Base-by-base conservation (phyloP, 2,329 filamentous ascomycete genomes). In the Cytospora mali region DNA sequence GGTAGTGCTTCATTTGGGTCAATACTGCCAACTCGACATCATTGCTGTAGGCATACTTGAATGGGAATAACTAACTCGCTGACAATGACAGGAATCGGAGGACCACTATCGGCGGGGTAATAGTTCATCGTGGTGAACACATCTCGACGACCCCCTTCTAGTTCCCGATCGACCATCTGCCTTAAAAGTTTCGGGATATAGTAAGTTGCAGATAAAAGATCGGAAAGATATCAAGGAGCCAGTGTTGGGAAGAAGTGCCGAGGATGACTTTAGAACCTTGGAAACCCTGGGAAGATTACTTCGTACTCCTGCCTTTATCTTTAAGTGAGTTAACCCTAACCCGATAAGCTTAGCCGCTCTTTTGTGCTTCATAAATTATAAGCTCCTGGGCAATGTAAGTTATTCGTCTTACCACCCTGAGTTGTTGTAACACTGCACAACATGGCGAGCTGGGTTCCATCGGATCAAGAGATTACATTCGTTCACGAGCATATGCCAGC, bases 1-100 rank as follows among this genome's bases (percentile, higher is more conserved):
- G 6, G 89, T 77, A n/a, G 80, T 77, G 2, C 50, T 62, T 51
- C 6, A 49, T 31, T 4, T 23, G 21, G 7, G 18, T 48, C 13
- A 29, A 9, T 28, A 33, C 7, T 4, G 6, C 57, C 18, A 58
- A 25, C 6, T n/a, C 31, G 6, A 21, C 31, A 23, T 7, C 4
- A 31, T 2, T 4, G 6, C 1, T 1, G 6, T 16, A 3, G 0
- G 3, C 23, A 6, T 14, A 9, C n/a, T 11, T n/a, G 25, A 55
- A 16, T 3, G 1, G 4, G 42, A n/a, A 3, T 10, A 46, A 50
- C 60, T 0, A 21, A 62, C 62, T 46, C 49, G 21, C 62, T 57
- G 9, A 64, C 46, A 10, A 61, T 21, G 13, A 64, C 62, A 53
- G 62, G 58, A 21, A 54, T 27, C 10, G 58, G 62, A 31, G 52